These are phyloP conservation scores for Globisporangium radiosum DNA, from an alignment of 352 stramenopile species.

Conservation along the genomic window DNA sequence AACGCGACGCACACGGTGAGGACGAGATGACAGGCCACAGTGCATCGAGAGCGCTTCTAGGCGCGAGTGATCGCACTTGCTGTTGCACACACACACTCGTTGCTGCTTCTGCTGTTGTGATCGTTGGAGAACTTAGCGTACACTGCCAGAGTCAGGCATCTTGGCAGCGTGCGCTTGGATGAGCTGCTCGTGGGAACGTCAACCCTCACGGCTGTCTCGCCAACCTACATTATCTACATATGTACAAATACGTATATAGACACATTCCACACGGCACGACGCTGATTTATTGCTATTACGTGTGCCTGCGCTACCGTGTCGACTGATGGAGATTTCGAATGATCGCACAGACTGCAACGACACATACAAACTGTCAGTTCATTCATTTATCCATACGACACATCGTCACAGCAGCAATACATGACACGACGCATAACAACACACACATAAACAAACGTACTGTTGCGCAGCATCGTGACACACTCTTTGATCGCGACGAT, in stretches of 20 bases:
- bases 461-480: constrained; percentile 67
- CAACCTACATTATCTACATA: too few species aligned
- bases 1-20: too few species aligned
- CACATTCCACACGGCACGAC: not conserved
- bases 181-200: too few species aligned
- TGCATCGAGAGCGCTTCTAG: too few species aligned
- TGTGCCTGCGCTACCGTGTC: constrained; percentile 21
- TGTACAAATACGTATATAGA: too few species aligned
- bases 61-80: not conserved
- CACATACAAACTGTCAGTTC: not conserved
- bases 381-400: not conserved
- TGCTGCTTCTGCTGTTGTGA: too few species aligned
- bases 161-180: too few species aligned
- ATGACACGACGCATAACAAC: too few species aligned
- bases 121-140: too few species aligned
- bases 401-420: not conserved
- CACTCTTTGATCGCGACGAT: constrained; percentile 75
- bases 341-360: constrained; percentile 44
- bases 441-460: constrained; percentile 18
- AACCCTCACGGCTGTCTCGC: too few species aligned
- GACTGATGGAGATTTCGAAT: constrained; percentile 66
- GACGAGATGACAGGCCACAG: too few species aligned
- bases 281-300: not conserved
- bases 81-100: not conserved
- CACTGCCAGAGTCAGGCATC: too few species aligned